Evolutionary conservation across 129 eudicot genomes (phyloP), one percentile per base, ranked within the genome.

Genomic region (Tagetes erecta): DNA sequence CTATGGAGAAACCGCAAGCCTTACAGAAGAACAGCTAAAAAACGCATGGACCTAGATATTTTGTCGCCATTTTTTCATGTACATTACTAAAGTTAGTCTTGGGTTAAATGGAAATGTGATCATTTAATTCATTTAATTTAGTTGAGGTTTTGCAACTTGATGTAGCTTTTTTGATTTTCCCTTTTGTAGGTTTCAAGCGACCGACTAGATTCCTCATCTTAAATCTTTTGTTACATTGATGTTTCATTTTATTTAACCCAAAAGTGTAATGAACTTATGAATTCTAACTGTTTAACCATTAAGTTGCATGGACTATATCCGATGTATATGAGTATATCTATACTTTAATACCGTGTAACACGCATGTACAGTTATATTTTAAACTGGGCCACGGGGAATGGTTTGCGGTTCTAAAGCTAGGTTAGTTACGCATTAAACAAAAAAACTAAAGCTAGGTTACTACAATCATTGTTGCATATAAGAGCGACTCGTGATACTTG

Each of bases 1-100:
- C 77, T 88, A 31, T 95, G 99, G 97, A 88, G 87, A 78, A 86
- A 84, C 62, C 83, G 87, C 55, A 95, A 95, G 84, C 96, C 96
- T 33, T 88, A 83, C 45, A 95, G 96, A 84, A 88, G 99, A 81
- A 84, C 79, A 35, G 92, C 91, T 66, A 87, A 84, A 76, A 95
- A 76, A 69, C 87, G 99, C 5, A 58, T 87, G 12, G 84, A 91
- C 70, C 71, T 95, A 10, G 81, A 83, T 45, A 81, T 80, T 73
- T 80, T 95, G 45, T 84, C 96, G 68, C 88, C 91, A 75, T 86
- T 88, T 73, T 79, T 79, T 73, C 64, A 78, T 85, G 85, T 91
- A 76, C 80, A 81, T 47, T 84, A 62, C 73, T 46, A 36, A 70
- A 56, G 49, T 34, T 5, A 55, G 50, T 42, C 36, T 27, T 58